Base-by-base conservation (phyloP, 208 protist species). In the Angomonas ambiguus region DNA sequence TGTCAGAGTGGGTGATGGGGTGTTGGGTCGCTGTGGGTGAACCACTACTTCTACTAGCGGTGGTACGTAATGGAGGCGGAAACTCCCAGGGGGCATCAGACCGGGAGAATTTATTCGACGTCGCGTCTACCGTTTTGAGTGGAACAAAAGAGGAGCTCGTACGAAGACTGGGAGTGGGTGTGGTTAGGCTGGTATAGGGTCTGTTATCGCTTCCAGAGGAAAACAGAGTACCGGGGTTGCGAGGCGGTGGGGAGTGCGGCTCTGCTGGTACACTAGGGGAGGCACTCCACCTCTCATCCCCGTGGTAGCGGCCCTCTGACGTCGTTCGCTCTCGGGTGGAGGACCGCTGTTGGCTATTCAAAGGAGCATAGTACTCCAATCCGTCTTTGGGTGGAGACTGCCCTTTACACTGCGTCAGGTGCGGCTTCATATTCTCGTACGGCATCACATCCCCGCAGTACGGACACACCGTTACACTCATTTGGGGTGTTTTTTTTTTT, bases 371-470 rank as follows among this genome's bases (percentile, higher is more conserved):
- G 32, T 72, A 74, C 13, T 72, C 74, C 13, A 79, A 13, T 16
- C 68, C 74, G 22, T 62, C 69, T 0, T 53, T 27, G 1, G 60
- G 42, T 34, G 58, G 58, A 1, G 58, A 51, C 16, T 48, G 28
- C 2, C 58, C 58, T 28, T 48, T 48, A 22, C 79, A 88, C 6
- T 61, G n/a, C 11, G 65, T 35, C 48, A 84, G 38, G 65, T 83
- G 79, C 4, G 57, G 33, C 56, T 72, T 71, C 73, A 89, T 72
- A 0, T 33, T 51, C 27, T 72, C 72, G 20, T 76, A 61, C 16
- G 67, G 62, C 25, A 82, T 65, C 13, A 53, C 62, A 0, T 71
- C 61, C 28, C 77, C 77, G 51, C 79, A 89, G 68, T 84, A 79
- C 1, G 77, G 74, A 51, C 83, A 85, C 18, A 77, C 66, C 2